phyloP scores from a whole-genome alignment of 2,329 filamentous ascomycete species.

The Parafenestella ontariensis region DNA sequence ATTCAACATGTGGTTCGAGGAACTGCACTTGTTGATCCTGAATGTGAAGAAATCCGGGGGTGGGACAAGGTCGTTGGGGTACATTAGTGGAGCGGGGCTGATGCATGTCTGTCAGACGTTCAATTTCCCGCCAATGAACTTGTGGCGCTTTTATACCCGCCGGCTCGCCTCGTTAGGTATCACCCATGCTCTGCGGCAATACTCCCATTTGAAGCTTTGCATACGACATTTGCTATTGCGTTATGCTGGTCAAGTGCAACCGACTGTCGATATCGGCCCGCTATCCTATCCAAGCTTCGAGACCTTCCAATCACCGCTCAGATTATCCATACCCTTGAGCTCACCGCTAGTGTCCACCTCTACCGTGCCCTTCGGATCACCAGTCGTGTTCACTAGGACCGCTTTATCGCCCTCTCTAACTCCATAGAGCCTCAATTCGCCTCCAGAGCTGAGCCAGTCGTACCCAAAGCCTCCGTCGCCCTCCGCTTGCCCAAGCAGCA shows the following conservation, averaged over 20 bases:
- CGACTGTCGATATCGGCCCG: not conserved
- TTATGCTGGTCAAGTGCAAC: not conserved
- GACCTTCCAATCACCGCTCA: slow-evolving; percentile 48
- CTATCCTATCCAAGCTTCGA: slow-evolving; percentile 31
- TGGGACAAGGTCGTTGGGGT: slow-evolving; percentile 23
- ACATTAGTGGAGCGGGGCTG: slow-evolving; percentile 25
- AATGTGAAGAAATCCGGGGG: slow-evolving; percentile 21
- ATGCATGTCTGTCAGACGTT: slow-evolving; percentile 13
- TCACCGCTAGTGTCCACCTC: slow-evolving; percentile 37
- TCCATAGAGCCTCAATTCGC: slow-evolving; percentile 49
- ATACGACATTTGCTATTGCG: not conserved
- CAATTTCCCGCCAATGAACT: slow-evolving; percentile 35
- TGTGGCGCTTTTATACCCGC: not conserved
- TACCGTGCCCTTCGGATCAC: slow-evolving; percentile 39
- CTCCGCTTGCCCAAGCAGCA: slow-evolving; percentile 50
- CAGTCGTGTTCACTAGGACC: slow-evolving; percentile 44
- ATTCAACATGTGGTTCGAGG: slow-evolving; percentile 9
- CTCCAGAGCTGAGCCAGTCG: slow-evolving; percentile 50
- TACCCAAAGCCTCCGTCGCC: slow-evolving; percentile 50
- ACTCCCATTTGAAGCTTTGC: not conserved
- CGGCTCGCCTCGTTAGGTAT: slow-evolving; percentile 4
- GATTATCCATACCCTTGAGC: slow-evolving; percentile 34
- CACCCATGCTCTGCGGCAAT: not conserved
- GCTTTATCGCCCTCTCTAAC: slow-evolving; percentile 45
- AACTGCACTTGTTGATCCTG: slow-evolving; percentile 16